Evolutionary conservation across 352 stramenopile genomes (phyloP).

Genomic region (Phytophthora meadii): DNA sequence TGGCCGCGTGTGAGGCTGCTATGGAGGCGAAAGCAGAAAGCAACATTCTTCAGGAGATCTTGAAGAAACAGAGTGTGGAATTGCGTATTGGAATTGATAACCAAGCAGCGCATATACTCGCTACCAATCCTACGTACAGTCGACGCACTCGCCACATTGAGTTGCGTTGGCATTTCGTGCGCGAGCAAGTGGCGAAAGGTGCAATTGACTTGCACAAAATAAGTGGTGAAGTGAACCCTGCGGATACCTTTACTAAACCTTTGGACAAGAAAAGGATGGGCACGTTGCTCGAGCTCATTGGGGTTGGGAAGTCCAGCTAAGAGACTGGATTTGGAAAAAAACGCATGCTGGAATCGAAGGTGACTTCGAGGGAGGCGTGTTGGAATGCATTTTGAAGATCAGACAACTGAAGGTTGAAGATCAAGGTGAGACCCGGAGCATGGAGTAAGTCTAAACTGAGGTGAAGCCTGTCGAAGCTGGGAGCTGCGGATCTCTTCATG

Average conservation of each 20-base stretch:
- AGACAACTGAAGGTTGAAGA: no score
- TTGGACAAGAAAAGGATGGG: background rate
- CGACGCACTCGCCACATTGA: background rate
- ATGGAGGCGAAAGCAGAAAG: conserved; percentile 4
- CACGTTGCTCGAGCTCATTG: background rate
- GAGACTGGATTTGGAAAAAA: no score
- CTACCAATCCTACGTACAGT: conserved; percentile 2
- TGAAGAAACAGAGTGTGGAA: background rate
- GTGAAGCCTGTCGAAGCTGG: no score
- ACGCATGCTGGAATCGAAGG: no score
- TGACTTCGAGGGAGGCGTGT: no score
- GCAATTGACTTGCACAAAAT: background rate
- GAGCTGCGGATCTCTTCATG: no score
- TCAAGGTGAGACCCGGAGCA: no score
- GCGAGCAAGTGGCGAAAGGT: background rate
- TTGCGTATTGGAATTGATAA: conserved; percentile 3
- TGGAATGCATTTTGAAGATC: no score
- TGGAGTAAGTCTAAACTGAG: no score
- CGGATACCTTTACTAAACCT: background rate
- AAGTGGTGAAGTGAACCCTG: background rate
- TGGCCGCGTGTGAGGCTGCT: conserved; percentile 1
- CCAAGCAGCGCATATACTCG: background rate
- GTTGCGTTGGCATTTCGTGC: background rate
- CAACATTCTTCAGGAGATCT: conserved; percentile 8
- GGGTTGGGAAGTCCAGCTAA: background rate